phyloP scores from a whole-genome alignment of 768 basidiomycete genomes.

The Tephrocybe sp. region DNA sequence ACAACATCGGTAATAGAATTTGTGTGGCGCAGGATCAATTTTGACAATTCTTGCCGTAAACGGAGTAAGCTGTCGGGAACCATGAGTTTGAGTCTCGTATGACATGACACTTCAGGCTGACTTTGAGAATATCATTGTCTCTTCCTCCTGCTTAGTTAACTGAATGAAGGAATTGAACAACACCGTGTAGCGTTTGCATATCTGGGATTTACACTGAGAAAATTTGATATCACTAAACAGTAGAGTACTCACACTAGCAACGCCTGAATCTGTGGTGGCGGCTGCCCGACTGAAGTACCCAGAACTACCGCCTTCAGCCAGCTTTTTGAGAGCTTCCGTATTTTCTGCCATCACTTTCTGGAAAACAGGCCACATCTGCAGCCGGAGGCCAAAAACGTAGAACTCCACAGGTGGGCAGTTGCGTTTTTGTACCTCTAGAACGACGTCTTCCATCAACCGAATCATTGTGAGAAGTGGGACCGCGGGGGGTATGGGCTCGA shows the following conservation, averaged over 20 bases:
- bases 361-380: conserved; percentile 93
- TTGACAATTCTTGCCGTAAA: conserved; percentile 80
- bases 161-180: conserved; percentile 84
- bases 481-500: conserved; percentile 75
- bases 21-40: conserved; percentile 74
- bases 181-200: conserved; percentile 74
- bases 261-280: conserved; percentile 65
- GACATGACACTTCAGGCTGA: no score
- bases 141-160: conserved; percentile 81
- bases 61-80: conserved; percentile 62
- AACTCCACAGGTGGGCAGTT: conserved; percentile 78
- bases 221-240: neutral
- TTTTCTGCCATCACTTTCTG: conserved; percentile 87
- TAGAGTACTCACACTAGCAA: conserved; percentile 53
- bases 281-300: conserved; percentile 65
- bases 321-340: conserved; percentile 75
- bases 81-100: no score
- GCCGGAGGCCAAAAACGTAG: conserved; percentile 76
- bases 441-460: conserved; percentile 80
- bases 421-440: conserved; percentile 73
- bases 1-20: conserved; percentile 61
- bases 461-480: conserved; percentile 89
- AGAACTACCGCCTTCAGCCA: conserved; percentile 69
- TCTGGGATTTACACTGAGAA: conserved; percentile 32
- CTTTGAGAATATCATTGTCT: conserved; percentile 97